Evolutionary conservation across 1,284 basidiomycete species (phyloP).

Genomic region (Melampsora larici-populina): DNA sequence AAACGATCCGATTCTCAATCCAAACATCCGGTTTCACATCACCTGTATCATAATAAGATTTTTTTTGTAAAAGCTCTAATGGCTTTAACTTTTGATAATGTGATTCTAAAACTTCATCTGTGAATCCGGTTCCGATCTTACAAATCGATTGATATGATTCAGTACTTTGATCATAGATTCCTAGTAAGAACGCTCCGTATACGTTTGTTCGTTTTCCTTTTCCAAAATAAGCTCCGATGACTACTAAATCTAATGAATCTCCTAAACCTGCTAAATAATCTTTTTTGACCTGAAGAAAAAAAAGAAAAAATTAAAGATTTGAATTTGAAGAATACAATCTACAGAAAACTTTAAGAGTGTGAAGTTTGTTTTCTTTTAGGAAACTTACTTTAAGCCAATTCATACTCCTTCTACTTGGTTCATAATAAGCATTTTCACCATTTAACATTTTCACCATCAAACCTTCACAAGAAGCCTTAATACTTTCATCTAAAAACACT

Average conservation of each 20-base stretch:
- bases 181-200: slow-evolving; percentile 91
- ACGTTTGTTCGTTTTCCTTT: slow-evolving; percentile 96
- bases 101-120: slow-evolving; percentile 79
- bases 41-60: slow-evolving; percentile 43
- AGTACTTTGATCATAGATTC: slow-evolving; percentile 84
- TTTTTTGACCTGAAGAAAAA: slow-evolving; percentile 75
- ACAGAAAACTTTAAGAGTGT: no score
- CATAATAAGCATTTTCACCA: slow-evolving; percentile 83
- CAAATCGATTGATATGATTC: slow-evolving; percentile 94
- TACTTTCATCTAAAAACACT: slow-evolving; percentile 87
- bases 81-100: slow-evolving; percentile 79
- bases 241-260: slow-evolving; percentile 93
- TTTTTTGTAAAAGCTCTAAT: slow-evolving; percentile 63
- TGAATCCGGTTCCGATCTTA: slow-evolving; percentile 98
- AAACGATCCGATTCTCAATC: slow-evolving; percentile 63
- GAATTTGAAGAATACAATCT: no score
- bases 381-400: slow-evolving; percentile 90
- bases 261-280: slow-evolving; percentile 96
- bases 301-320: not conserved
- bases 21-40: slow-evolving; percentile 50
- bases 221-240: slow-evolving; percentile 93
- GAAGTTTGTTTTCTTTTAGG: no score
- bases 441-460: slow-evolving; percentile 99
- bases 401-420: slow-evolving; percentile 87
- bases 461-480: slow-evolving; percentile 97